These are phyloP conservation scores for Coemansia umbellata DNA, from an alignment of 192 early-diverging fungal genomes.

Conservation along the genomic window DNA sequence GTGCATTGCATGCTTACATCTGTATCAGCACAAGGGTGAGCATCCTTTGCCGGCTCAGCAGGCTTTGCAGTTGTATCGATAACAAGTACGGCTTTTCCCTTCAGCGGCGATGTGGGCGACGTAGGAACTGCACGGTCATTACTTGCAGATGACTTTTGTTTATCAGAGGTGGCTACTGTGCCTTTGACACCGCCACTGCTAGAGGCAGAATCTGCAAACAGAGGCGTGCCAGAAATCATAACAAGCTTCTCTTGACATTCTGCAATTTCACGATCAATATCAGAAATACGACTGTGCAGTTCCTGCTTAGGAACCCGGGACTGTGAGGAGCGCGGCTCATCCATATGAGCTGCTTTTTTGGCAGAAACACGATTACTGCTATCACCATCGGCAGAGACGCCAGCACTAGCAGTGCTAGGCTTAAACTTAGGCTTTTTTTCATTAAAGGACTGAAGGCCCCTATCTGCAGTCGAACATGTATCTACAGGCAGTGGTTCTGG, in stretches of 20 bases:
- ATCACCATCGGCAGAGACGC: no score
- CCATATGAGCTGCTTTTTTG: neutral
- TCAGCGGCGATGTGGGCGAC: constrained; percentile 21
- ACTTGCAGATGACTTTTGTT: neutral
- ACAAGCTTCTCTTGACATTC: constrained; percentile 36
- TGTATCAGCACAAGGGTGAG: neutral
- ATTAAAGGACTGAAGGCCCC: no score
- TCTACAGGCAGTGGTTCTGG: constrained; percentile 9
- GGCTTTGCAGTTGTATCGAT: neutral
- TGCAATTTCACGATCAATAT: constrained; percentile 41
- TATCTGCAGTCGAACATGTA: no score
- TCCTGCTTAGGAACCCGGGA: neutral
- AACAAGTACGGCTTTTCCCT: neutral
- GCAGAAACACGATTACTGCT: no score
- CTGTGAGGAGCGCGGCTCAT: neutral
- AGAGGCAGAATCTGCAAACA: neutral
- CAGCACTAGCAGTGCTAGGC: no score
- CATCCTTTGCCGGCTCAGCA: neutral
- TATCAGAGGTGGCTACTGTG: neutral
- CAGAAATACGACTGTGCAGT: constrained; percentile 31
- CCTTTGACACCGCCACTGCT: neutral
- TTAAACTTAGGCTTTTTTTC: no score
- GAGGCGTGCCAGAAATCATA: constrained; percentile 4
- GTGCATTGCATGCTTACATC: no score
- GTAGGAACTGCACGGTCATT: constrained; percentile 36